phyloP scores from a whole-genome alignment of 2,329 filamentous ascomycete genomes.

The Sporothrix sp. region DNA sequence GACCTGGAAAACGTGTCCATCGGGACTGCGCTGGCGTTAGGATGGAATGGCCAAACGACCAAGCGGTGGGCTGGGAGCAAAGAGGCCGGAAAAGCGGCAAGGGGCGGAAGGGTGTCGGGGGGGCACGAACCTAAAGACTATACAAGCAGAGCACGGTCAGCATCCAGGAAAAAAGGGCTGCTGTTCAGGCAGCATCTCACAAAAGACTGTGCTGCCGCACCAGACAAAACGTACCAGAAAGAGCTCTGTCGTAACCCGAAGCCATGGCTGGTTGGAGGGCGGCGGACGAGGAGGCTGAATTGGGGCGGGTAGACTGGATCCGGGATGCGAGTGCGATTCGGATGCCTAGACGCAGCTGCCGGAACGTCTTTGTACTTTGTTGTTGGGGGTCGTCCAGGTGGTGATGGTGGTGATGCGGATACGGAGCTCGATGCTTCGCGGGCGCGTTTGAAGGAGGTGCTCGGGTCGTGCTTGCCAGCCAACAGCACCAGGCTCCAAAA shows the following conservation, averaged over 20 bases:
- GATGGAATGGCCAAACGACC: neutral
- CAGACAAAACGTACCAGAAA: conserved; percentile 66
- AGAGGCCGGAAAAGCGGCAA: neutral
- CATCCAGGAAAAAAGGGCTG: too few relatives aligned
- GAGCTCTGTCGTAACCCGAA: conserved; percentile 96
- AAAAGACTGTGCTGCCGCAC: neutral
- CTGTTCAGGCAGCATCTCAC: neutral
- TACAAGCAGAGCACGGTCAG: conserved; percentile 1
- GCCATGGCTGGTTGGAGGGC: conserved; percentile 46
- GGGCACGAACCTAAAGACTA: conserved; percentile 64
- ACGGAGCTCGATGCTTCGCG: conserved; percentile 2
- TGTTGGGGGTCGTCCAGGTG: neutral
- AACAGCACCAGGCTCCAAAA: conserved; percentile 18
- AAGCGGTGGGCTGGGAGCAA: neutral
- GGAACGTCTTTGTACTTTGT: too few relatives aligned
- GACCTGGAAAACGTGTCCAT: conserved; percentile 99
- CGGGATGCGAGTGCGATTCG: neutral
- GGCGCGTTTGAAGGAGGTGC: conserved; percentile 12
- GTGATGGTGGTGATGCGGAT: neutral
- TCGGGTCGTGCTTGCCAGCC: conserved; percentile 4
- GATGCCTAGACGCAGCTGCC: too few relatives aligned
- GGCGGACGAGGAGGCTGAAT: neutral
- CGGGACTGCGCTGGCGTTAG: conserved; percentile 55
- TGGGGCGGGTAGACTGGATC: neutral
- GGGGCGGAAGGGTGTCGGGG: neutral